A percentile compares a stretch with the other conserved stretches of the same genome.
Evolutionary conservation across 129 eudicot species (phyloP).

Genomic region (Arctium lappa): DNA sequence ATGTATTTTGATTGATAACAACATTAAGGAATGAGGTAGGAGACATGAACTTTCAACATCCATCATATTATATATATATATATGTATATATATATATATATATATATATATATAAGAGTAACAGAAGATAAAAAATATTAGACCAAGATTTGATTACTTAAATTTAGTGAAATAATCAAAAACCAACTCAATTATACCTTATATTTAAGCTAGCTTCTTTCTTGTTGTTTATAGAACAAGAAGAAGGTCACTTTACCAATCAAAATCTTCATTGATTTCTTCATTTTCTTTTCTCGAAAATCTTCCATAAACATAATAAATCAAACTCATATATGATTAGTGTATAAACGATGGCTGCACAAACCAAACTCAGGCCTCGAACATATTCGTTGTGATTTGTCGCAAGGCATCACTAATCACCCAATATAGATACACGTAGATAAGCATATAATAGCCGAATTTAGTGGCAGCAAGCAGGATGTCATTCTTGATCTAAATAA

Average conservation of each 20-base stretch:
- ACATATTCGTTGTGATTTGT: background rate
- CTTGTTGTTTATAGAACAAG: background rate
- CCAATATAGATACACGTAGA: background rate
- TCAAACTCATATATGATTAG: background rate
- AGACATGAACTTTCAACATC: background rate
- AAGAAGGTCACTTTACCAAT: slow-evolving; percentile 8
- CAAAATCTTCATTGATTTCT: background rate
- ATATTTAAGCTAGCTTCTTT: slow-evolving; percentile 4
- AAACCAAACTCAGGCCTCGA: background rate
- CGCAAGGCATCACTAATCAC: background rate
- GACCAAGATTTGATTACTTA: background rate
- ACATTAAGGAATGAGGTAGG: background rate
- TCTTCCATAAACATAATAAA: background rate
- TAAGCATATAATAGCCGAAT: background rate
- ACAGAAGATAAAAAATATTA: background rate
- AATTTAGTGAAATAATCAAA: background rate
- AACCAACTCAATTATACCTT: background rate
- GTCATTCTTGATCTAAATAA: slow-evolving; percentile 9
- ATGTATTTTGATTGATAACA: background rate
- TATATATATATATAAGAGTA: background rate
- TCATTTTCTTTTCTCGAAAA: background rate
- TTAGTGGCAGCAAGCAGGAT: background rate
- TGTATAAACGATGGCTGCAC: background rate
- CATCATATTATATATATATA: background rate
- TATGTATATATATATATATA: no score